Evolutionary conservation across 177 flowering plant genomes (phyloP), one percentile per base, ranked within the genome.

Genomic region (Tripterygium wilfordii): DNA sequence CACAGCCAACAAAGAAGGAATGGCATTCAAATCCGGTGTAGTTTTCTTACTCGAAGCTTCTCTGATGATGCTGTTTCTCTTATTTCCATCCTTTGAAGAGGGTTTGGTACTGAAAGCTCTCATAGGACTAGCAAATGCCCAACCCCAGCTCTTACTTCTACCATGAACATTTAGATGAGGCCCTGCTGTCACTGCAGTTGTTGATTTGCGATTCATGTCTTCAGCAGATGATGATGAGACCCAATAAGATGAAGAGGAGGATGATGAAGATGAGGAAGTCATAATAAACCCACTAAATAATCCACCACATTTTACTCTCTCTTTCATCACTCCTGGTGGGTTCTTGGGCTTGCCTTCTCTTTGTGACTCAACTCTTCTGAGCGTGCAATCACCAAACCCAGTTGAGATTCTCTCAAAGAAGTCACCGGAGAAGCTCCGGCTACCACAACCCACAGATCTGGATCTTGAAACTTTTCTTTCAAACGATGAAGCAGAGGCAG

Each of bases 381-480:
- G 82, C 1, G 96, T 72, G 62, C 96, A 91, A 49, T 91, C 98
- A 0, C 91, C 98, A 44, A 91, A 74, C 33, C 98, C 97, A 15
- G 84, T 90, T 1, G 97, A 85, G 41, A 90, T 81, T 52, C 89
- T 66, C 64, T 83, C 98, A 28, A 91, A 74, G 49, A 91, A 81
- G 27, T 85, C 98, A 3, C 98, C 96, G 1, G 96, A 88, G 60
- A 91, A 91, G 72, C 98, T 85, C 74, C 95, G 54, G 70, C 95
- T 88, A 1, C 98, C 95, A 28, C 98, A 91, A 10, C 98, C 91
- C 2, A 88, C 95, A 37, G 98, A 91, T 80, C 98, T 83, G 42
- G 96, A 91, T 67, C 96, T 70, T 8, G 90, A 78, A 0, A 91
- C 98, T 52, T 91, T 88, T 12, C 96, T 58, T 18, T 74, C 96